Conservation (phyloP, 2,329 filamentous ascomycete genomes). For the Neofusicoccum parvum region DNA sequence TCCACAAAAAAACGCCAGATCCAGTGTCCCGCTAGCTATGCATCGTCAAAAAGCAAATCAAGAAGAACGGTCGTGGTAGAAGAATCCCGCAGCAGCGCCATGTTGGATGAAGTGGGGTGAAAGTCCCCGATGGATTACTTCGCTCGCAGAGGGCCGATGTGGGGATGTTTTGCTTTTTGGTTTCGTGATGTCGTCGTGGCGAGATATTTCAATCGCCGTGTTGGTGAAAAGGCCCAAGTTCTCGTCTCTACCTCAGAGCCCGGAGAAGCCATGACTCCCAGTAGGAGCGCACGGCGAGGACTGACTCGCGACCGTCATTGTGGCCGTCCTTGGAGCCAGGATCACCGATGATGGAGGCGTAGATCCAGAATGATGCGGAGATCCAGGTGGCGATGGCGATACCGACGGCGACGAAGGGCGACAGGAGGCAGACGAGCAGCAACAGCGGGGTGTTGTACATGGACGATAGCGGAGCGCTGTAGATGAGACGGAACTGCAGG, state of each 20-base stretch:
- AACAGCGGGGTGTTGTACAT: constrained; percentile 43
- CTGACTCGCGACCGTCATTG: constrained; percentile 63
- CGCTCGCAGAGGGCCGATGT: not conserved
- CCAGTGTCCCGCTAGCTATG: constrained; percentile 12
- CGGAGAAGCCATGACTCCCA: constrained; percentile 61
- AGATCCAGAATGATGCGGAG: constrained; percentile 64
- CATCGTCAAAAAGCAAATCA: not conserved
- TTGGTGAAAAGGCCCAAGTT: not conserved
- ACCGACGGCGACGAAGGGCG: constrained; percentile 59
- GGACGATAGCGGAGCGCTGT: constrained; percentile 45
- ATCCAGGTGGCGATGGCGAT: constrained; percentile 61
- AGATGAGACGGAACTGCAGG: constrained; percentile 52
- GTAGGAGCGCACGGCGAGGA: constrained; percentile 60
- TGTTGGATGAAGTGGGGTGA: not conserved
- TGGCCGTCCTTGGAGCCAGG: constrained; percentile 57
- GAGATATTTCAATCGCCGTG: constrained; percentile 3
- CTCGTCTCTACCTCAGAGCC: constrained; percentile 31
- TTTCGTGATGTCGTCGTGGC: constrained; percentile 6
- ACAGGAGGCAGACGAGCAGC: constrained; percentile 56
- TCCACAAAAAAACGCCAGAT: constrained; percentile 6
- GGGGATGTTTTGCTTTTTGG: not conserved
- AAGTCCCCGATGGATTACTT: not conserved
- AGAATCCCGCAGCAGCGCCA: not conserved
- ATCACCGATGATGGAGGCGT: constrained; percentile 62
- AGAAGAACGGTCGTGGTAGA: not conserved